Evolutionary conservation across 1,284 basidiomycete species (phyloP).

Genomic region (Leccinum laetum): DNA sequence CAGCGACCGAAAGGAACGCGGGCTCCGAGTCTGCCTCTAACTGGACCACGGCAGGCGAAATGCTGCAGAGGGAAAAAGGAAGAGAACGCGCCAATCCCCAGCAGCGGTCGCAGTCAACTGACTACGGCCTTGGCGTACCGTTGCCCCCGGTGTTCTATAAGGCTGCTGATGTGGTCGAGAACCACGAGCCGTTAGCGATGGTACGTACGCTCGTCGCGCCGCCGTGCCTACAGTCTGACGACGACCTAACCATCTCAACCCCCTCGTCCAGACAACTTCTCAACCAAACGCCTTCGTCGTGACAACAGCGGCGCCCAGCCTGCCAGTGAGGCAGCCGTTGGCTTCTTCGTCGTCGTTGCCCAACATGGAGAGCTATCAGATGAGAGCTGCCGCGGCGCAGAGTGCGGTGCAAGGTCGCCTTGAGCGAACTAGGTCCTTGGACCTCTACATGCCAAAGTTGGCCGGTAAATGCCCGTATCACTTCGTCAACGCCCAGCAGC

Average conservation of each 20-base stretch:
- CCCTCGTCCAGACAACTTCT: background rate
- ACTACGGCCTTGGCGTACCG: background rate
- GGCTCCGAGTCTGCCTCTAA: background rate
- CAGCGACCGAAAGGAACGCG: background rate
- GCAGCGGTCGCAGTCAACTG: background rate
- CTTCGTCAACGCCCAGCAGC: background rate
- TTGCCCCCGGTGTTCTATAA: background rate
- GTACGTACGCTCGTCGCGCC: too few species aligned
- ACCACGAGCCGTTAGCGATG: too few species aligned
- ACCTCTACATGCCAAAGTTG: constrained; percentile 5
- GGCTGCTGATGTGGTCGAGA: background rate
- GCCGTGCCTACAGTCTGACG: too few species aligned
- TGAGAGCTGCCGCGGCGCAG: background rate
- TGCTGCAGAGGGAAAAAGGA: background rate
- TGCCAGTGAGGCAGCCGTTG: background rate
- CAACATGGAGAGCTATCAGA: background rate
- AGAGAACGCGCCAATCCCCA: background rate
- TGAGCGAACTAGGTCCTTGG: background rate
- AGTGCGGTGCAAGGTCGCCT: background rate
- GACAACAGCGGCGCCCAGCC: background rate
- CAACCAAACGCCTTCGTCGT: background rate
- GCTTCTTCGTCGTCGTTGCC: background rate
- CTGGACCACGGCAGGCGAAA: background rate
- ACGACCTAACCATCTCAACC: too few species aligned
- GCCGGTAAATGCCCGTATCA: constrained; percentile 5